Evolutionary conservation across 192 early-diverging fungal species (phyloP).

Genomic region (Coemansia sp.): DNA sequence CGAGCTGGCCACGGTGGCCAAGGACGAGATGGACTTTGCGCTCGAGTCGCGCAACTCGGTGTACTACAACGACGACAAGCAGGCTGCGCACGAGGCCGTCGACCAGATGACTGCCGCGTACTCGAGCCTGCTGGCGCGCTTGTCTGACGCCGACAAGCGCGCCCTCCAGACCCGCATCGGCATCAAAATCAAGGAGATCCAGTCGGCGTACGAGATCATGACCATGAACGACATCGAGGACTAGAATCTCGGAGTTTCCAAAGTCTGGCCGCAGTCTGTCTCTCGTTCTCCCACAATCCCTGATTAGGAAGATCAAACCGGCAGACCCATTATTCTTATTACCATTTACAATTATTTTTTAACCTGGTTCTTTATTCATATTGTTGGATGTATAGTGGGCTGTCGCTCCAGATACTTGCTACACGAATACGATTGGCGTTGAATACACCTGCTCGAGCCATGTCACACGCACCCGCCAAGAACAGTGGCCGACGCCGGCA

Average conservation of each 20-base stretch:
- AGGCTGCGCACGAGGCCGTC: constrained; percentile 43
- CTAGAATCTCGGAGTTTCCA: constrained; percentile 2
- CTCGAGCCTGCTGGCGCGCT: constrained; percentile 18
- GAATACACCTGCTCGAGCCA: not conserved
- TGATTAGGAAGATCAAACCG: no score
- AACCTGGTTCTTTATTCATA: no score
- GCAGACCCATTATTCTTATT: no score
- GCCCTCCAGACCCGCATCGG: constrained; percentile 36
- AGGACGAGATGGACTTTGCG: constrained; percentile 53
- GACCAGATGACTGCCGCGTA: constrained; percentile 39
- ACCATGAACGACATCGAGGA: constrained; percentile 42
- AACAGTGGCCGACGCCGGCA: not conserved
- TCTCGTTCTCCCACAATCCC: no score
- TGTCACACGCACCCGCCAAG: not conserved
- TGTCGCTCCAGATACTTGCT: no score
- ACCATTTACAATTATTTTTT: no score
- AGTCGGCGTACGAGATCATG: constrained; percentile 49
- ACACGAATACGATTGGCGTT: no score
- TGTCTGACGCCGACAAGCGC: constrained; percentile 17
- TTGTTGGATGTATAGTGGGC: no score
- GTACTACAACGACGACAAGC: constrained; percentile 50
- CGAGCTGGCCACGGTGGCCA: constrained; percentile 43
- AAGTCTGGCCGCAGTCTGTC: not conserved
- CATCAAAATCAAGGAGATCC: constrained; percentile 50
- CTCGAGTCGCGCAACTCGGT: constrained; percentile 50